A percentile compares a stretch with the other conserved stretches of the same genome.
Evolutionary conservation across 257 asterid species (phyloP).

Genomic region (Solanum stenotomum): DNA sequence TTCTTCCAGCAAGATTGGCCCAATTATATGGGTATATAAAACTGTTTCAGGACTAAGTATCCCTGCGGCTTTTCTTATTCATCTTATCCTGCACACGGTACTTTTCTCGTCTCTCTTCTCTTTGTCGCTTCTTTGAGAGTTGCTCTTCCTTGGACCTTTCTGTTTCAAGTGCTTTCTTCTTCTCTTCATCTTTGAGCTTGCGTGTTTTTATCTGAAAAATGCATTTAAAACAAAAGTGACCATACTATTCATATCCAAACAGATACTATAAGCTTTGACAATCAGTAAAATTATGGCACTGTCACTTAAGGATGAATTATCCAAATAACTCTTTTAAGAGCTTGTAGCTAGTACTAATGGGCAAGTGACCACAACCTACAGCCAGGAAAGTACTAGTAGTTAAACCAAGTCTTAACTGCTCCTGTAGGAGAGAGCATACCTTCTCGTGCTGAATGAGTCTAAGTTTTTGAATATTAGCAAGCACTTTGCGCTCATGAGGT

Average conservation of each 20-base stretch:
- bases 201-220: constrained; percentile 48
- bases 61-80: constrained; percentile 62
- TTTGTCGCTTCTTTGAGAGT: constrained; percentile 62
- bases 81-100: constrained; percentile 62
- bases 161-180: constrained; percentile 46
- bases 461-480: constrained; percentile 57
- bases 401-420: not conserved
- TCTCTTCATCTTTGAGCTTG: constrained; percentile 51
- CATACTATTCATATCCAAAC: not conserved
- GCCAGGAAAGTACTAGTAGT: not conserved
- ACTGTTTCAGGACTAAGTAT: not conserved
- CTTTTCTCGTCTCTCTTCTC: constrained; percentile 81
- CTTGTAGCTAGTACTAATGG: not conserved
- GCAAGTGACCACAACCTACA: not conserved
- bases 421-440: constrained; percentile 26
- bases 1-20: not conserved
- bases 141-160: constrained; percentile 71
- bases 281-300: not conserved
- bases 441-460: constrained; percentile 51
- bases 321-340: not conserved
- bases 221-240: not conserved
- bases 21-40: not conserved
- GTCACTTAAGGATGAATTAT: not conserved
- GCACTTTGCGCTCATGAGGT: constrained; percentile 62
- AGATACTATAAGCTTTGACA: not conserved